phyloP scores from a whole-genome alignment of 2,329 filamentous ascomycete genomes.

The Colletotrichum tamarilloi region DNA sequence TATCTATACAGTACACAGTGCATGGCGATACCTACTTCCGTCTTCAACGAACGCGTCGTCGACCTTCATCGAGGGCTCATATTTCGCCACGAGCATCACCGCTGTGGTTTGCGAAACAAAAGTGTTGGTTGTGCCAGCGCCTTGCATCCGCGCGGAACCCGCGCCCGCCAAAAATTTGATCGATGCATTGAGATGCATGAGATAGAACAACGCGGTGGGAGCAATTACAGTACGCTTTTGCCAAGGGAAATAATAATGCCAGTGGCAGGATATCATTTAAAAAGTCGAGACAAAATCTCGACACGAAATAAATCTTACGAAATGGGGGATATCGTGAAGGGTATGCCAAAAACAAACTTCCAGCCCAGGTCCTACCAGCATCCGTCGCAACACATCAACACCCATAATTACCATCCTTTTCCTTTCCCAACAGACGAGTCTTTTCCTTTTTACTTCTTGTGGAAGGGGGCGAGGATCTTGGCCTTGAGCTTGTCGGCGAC shows the following conservation, averaged over 20 bases:
- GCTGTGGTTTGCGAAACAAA: too few species aligned
- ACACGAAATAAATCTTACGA: background rate
- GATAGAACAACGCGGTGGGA: background rate
- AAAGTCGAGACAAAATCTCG: background rate
- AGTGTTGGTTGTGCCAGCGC: too few species aligned
- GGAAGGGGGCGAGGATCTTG: constrained; percentile 61
- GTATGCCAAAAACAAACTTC: constrained; percentile 21
- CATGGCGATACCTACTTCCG: too few species aligned
- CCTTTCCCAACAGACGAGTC: background rate
- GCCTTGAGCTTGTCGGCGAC: constrained; percentile 69
- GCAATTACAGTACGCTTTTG: background rate
- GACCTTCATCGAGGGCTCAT: too few species aligned
- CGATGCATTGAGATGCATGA: background rate
- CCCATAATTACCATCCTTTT: background rate
- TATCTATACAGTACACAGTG: too few species aligned
- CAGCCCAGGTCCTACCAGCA: background rate
- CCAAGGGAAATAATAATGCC: background rate
- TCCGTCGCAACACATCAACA: background rate
- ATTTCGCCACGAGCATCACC: too few species aligned
- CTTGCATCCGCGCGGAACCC: background rate
- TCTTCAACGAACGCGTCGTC: too few species aligned
- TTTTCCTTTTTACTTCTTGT: constrained; percentile 52
- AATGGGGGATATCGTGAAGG: constrained; percentile 35
- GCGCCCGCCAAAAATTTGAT: background rate
- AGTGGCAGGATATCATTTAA: constrained; percentile 11